Evolutionary conservation across 2,329 filamentous ascomycete genomes (phyloP), one percentile per base, ranked within the genome.

Genomic region (Monilinia polystroma): DNA sequence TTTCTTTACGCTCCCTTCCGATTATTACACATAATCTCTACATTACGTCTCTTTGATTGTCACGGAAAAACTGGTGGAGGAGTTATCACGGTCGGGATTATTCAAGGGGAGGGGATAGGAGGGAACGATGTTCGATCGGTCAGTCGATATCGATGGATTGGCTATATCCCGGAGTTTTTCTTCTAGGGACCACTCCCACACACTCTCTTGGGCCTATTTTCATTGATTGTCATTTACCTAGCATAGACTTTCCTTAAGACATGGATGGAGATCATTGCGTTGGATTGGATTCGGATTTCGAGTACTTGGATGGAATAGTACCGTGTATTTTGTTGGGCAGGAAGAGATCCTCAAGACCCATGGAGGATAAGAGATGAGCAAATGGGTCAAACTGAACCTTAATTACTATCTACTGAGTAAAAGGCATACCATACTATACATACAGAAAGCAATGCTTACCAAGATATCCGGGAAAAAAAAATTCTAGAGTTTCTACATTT

Each of bases 11-110:
- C 35, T 65, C 54, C 38, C 38, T 65, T 65, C 23, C 14, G 62
- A 64, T 64, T 64, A 56, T 64, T 56, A 23, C 62, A 56, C 7
- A 64, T 56, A 64, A 64, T 64, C 62, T 59, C 32, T 56, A 64
- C 52, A 45, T 56, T 56, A 45, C 38, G 43, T 47, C 29, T 49
- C 43, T 23, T 59, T 64, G 35, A 35, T 38, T 47, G 35, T 56
- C 29, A 64, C 26, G 62, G 51, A 45, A 45, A 11, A 26, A 26
- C 6, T 18, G 57, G 57, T 32, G 51, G 62, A 64, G 60, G 60
- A 64, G 62, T 64, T 56, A 64, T 56, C 18, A 64, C 62, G 62
- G 62, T 38, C 62, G 56, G 51, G 26, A 23, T 43, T 0, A 16
- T 43, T 43, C 3, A 56, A 10, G 20, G 26, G 41, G 11, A 16